Evolutionary conservation across 2,329 filamentous ascomycete genomes (phyloP).

Genomic region (Bipolaris zeicola): DNA sequence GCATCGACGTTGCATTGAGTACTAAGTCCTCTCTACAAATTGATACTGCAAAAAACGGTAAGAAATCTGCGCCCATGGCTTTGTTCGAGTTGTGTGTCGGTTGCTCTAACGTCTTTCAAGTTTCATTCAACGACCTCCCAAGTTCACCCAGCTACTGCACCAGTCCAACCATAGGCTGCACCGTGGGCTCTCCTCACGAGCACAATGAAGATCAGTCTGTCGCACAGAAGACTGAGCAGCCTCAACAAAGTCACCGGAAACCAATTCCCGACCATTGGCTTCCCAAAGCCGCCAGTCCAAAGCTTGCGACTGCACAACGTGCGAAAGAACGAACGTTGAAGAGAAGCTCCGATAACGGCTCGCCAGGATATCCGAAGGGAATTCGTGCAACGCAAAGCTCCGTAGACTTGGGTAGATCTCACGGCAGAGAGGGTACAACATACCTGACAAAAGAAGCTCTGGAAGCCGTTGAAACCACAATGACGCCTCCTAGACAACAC

Average conservation of each 20-base stretch:
- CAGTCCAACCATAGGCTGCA: constrained; percentile 3
- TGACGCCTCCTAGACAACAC: constrained; percentile 17
- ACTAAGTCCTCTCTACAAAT: constrained; percentile 27
- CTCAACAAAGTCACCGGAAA: constrained; percentile 30
- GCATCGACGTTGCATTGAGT: constrained; percentile 31
- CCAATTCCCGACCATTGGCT: constrained; percentile 37
- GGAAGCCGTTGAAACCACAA: constrained; percentile 27
- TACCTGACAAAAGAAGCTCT: constrained; percentile 40
- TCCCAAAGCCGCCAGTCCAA: constrained; percentile 18
- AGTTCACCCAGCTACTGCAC: constrained; percentile 4
- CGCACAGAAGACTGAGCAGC: background rate
- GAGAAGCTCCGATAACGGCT: constrained; percentile 18
- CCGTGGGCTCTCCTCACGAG: constrained; percentile 14
- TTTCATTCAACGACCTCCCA: constrained; percentile 6
- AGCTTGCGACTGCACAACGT: constrained; percentile 30
- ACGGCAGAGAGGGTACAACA: constrained; percentile 19
- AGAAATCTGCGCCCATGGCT: constrained; percentile 30
- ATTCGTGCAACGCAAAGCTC: constrained; percentile 26
- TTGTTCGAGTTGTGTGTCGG: constrained; percentile 25
- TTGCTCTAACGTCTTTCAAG: constrained; percentile 24
- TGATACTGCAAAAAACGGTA: constrained; percentile 35
- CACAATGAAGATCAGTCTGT: constrained; percentile 1
- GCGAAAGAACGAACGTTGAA: constrained; percentile 29
- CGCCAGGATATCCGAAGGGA: constrained; percentile 21
- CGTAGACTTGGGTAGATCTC: constrained; percentile 17